Evolutionary conservation across 2,329 filamentous ascomycete species (phyloP), one percentile per base, ranked within the genome.

Genomic region (Emergomyces africanus): DNA sequence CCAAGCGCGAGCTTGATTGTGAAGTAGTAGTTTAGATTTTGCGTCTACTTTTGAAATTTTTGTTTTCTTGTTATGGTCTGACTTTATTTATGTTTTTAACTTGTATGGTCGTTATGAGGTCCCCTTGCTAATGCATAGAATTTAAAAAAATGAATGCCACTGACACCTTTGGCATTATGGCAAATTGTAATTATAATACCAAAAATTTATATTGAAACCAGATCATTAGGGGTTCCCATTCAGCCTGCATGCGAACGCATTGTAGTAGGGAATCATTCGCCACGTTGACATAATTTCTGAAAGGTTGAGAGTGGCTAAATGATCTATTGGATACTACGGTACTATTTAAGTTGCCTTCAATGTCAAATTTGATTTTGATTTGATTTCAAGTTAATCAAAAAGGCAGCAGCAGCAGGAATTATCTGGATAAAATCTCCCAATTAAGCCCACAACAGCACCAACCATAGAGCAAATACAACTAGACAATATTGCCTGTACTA

Each of bases 1-100:
- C 94, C 94, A 5, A 96, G 89, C 62, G 90, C 91, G n/a, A 91
- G 89, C 53, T 77, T 99, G 66, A 85, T 95, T 67, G 84, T 95
- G 58, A 74, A 77, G 68, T 82, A 77, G 68, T 82, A 59, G 41
- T 37, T 53, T 41, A 9, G 18, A 25, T 42, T 23, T 0, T 8
- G n/a, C n/a, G 41, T 55, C 12, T 41, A 5, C 9, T 39, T n/a
- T 25, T n/a, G n/a, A 5, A n/a, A 5, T 51, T 8, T n/a, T 51
- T 20, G 8, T 10, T 9, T 33, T 28, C 44, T 14, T 15, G 12
- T 28, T 15, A 48, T 28, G 20, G 5, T 18, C 12, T 28, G 23
- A 28, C 8, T 12, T 23, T 25, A 15, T 28, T 28, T 14, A 23
- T 48, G 25, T 48, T n/a, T 25, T 23, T 46, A 23, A 6, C 35